Evolutionary conservation across 495 filamentous ascomycete species (phyloP), one percentile per base, ranked within the genome.

Genomic region (Chaetomium tenue): DNA sequence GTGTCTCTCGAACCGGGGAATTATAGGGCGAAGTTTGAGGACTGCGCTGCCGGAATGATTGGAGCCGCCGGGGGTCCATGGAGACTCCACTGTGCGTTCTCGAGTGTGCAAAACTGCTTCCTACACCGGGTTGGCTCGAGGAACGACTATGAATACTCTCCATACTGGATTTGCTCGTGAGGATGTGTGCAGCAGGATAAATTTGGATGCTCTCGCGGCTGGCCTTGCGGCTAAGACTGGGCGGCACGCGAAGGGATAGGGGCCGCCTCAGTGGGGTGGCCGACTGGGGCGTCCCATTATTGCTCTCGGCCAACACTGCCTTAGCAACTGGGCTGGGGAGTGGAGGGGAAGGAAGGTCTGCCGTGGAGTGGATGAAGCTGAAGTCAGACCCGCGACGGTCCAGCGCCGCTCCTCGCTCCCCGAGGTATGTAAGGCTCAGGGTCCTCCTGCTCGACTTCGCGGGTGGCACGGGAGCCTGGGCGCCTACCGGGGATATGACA

Each of bases 231-330:
- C 61, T 64, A 26, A 73, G 63, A 63, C 74, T 57, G 61, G 74
- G 70, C 20, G 78, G 77, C 6, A 80, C 71, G 28, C 79, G 70
- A n/a, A 79, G 70, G 8, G 75, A 72, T 57, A 60, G 56, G 3
- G 73, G 72, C 44, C 71, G 69, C 53, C 72, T 76, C 23, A 61
- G 61, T 71, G 78, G 71, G 68, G 68, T 76, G 12, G 76, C 68
- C 1, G 77, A 74, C 4, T 76, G 74, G 13, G 74, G 66, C 13
- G 52, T 63, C 20, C 53, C 66, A 2, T 62, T 46, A 55, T 64
- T 58, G 63, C 71, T 68, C 50, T 71, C 63, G 61, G 69, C 28
- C 51, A 69, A 61, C 42, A 72, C 33, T 56, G 66, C 65, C 63
- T 72, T 69, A 48, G 68, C 65, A 26, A 67, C 50, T 16, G 72